Evolutionary conservation across 208 protist genomes (phyloP).

Genomic region (Crithidia bombi): DNA sequence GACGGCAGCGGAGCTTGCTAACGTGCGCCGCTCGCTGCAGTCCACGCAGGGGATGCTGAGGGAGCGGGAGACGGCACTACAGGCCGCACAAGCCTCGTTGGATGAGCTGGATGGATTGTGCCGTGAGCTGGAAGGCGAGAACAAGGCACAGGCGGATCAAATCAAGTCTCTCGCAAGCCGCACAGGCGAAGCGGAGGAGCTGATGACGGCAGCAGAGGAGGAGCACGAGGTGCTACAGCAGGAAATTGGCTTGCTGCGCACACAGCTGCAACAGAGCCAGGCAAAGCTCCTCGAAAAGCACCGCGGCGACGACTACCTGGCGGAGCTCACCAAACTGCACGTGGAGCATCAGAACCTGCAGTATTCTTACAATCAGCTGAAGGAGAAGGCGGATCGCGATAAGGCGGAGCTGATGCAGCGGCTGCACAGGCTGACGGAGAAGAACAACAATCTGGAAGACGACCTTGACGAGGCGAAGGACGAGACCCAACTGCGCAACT

Average conservation of each 20-base stretch:
- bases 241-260: constrained; percentile 45
- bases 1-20: constrained; percentile 16
- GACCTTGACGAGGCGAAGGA: constrained; percentile 63
- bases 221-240: constrained; percentile 29
- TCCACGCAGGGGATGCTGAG: constrained; percentile 34
- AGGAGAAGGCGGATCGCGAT: constrained; percentile 45
- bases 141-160: constrained; percentile 31
- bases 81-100: constrained; percentile 45
- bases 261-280: constrained; percentile 63
- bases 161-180: constrained; percentile 47
- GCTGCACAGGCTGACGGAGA: constrained; percentile 33
- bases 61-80: constrained; percentile 45
- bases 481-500: constrained; percentile 51
- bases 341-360: constrained; percentile 72
- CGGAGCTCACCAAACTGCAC: constrained; percentile 66
- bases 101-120: constrained; percentile 68
- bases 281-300: constrained; percentile 49
- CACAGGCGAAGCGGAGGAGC: constrained; percentile 42
- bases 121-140: constrained; percentile 69
- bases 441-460: constrained; percentile 56
- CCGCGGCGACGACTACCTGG: constrained; percentile 61
- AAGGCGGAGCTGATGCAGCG: constrained; percentile 29
- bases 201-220: constrained; percentile 46
- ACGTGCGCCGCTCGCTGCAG: constrained; percentile 26
- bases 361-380: constrained; percentile 50